Conservation (phyloP, 2,329 filamentous ascomycete genomes). For the Botrytis galanthina region DNA sequence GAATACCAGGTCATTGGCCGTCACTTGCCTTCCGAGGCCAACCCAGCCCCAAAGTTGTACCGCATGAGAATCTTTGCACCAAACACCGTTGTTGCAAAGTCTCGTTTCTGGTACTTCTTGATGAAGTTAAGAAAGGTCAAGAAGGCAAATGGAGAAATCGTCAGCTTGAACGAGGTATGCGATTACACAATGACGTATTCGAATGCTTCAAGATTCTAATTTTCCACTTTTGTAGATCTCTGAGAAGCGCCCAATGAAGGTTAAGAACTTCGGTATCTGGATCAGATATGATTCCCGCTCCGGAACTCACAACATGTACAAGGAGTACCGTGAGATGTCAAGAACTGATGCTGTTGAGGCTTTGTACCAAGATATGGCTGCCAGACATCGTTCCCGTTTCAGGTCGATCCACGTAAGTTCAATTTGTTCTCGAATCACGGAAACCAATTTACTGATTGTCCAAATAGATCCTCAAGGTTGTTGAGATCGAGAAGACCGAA, state of each 20-base stretch:
- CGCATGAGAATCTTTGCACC: constrained; percentile 99
- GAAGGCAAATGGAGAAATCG: constrained; percentile 99
- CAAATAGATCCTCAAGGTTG: constrained; percentile 88
- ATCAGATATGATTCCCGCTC: constrained; percentile 99
- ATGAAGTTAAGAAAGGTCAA: constrained; percentile 99
- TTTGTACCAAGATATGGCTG: constrained; percentile 99
- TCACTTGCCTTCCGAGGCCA: constrained; percentile 95
- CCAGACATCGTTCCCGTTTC: constrained; percentile 97
- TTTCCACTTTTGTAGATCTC: constrained; percentile 63
- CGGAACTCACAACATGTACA: constrained; percentile 99
- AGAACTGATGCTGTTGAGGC: constrained; percentile 92
- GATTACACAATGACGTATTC: constrained; percentile 13
- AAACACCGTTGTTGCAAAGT: constrained; percentile 98
- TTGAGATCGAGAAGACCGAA: constrained; percentile 92
- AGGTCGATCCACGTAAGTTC: constrained; percentile 92
- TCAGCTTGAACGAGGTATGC: constrained; percentile 91
- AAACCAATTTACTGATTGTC: constrained; percentile 20
- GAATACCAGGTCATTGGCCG: constrained; percentile 99
- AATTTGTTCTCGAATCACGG: background rate
- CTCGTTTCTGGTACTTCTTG: constrained; percentile 99
- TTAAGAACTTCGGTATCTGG: constrained; percentile 99
- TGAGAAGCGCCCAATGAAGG: constrained; percentile 98
- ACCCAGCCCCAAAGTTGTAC: constrained; percentile 97
- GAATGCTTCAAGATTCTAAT: constrained; percentile 23
- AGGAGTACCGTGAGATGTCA: constrained; percentile 99